Percentiles rank a stretch among this genome's conserved stretches.
phyloP scores from a whole-genome alignment of 306 rosid species.

The Gleditsia sinensis region DNA sequence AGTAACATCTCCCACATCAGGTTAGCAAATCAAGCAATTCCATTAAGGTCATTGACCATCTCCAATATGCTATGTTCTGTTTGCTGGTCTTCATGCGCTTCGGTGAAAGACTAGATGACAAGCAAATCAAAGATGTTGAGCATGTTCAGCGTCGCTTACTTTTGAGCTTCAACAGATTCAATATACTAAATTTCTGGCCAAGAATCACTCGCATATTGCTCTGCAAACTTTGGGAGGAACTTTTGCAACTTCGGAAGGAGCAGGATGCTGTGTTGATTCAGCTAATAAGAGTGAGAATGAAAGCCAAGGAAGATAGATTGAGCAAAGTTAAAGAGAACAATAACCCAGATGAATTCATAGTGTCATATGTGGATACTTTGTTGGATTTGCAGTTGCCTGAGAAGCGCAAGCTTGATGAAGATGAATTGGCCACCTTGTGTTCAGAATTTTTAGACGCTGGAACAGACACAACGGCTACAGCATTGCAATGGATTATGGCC shows the following conservation, averaged over 20 bases:
- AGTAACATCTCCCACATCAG: too few relatives aligned
- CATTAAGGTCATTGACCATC: background rate
- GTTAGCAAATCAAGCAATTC: background rate
- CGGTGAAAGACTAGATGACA: background rate
- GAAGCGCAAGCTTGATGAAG: background rate
- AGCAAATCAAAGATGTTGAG: background rate
- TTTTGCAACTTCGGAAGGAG: background rate
- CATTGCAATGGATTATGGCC: background rate
- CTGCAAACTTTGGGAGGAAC: background rate
- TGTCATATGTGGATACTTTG: background rate
- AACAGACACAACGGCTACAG: background rate
- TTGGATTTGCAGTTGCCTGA: background rate
- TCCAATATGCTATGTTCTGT: background rate
- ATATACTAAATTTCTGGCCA: background rate
- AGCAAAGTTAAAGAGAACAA: background rate
- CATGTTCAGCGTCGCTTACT: background rate
- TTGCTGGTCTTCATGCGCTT: background rate
- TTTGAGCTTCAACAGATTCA: background rate
- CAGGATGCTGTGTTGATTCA: background rate
- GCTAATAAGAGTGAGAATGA: background rate
- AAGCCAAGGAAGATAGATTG: background rate
- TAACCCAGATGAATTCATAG: background rate
- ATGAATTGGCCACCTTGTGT: background rate
- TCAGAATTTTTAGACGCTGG: background rate
- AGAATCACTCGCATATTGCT: background rate